phyloP scores from a whole-genome alignment of 495 filamentous ascomycete species.

The Endocarpon pusillum region DNA sequence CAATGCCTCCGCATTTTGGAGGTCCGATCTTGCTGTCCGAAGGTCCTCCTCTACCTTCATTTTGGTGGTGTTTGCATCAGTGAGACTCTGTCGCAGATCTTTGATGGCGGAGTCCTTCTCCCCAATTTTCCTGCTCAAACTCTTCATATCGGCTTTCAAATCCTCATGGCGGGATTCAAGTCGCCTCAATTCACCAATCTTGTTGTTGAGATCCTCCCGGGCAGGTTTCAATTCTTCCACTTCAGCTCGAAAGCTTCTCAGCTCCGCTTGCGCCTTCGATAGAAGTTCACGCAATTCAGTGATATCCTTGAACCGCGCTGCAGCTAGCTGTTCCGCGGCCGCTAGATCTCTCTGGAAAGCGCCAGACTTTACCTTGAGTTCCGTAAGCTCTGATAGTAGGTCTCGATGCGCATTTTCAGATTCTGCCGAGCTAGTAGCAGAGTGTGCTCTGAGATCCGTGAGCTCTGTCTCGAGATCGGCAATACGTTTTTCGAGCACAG shows the following conservation, averaged over 20 bases:
- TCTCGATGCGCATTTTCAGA: conserved; percentile 37
- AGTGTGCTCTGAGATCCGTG: conserved; percentile 37
- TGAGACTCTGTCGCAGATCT: conserved; percentile 54
- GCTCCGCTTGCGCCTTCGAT: conserved; percentile 73
- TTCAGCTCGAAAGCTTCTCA: conserved; percentile 58
- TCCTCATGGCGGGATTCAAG: conserved; percentile 72
- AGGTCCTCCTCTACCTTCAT: conserved; percentile 61
- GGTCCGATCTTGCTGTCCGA: conserved; percentile 50
- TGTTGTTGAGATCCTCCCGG: conserved; percentile 54
- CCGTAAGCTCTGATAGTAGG: conserved; percentile 55
- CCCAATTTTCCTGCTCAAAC: conserved; percentile 46
- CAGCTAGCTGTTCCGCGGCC: conserved; percentile 70
- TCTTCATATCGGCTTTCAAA: conserved; percentile 50
- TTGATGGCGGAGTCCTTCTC: conserved; percentile 66
- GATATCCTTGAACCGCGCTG: conserved; percentile 73
- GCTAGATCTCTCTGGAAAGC: conserved; percentile 69
- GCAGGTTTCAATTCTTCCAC: conserved; percentile 49
- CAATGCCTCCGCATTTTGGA: conserved; percentile 56
- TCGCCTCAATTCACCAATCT: conserved; percentile 47
- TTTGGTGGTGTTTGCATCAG: conserved; percentile 54
- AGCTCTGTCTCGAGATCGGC: conserved; percentile 46
- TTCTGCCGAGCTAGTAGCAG: conserved; percentile 28
- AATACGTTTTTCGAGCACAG: conserved; percentile 43
- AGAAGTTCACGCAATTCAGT: conserved; percentile 60
- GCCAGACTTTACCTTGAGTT: conserved; percentile 48